Conservation (phyloP, 176 grass and related monocot genomes). For the Cenchrus purpureus region DNA sequence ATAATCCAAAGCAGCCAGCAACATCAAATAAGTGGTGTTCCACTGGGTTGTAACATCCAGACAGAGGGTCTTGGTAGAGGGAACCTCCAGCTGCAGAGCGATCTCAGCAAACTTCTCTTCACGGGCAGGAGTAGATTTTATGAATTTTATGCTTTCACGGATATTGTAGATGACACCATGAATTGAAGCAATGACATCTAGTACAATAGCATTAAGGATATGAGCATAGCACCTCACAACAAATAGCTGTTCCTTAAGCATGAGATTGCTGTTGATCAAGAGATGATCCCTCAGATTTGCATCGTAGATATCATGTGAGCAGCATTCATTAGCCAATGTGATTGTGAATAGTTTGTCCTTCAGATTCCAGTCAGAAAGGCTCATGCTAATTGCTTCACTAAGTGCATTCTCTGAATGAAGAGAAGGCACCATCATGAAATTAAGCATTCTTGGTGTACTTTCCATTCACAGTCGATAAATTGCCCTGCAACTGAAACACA, state of each 20-base stretch:
- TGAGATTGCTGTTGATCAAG: constrained; percentile 78
- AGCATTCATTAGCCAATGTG: too few species aligned
- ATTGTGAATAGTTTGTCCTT: too few species aligned
- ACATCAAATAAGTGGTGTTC: constrained; percentile 90
- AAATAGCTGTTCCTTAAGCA: constrained; percentile 85
- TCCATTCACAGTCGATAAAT: constrained; percentile 51
- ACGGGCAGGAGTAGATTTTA: constrained; percentile 68
- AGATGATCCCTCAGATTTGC: constrained; percentile 82
- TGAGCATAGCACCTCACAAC: constrained; percentile 88
- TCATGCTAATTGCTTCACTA: too few species aligned
- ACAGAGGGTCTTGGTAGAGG: constrained; percentile 69
- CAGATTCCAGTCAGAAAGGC: too few species aligned
- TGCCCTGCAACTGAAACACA: constrained; percentile 79
- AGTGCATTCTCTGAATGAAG: too few species aligned
- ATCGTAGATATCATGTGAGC: constrained; percentile 18
- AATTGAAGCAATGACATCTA: constrained; percentile 86
- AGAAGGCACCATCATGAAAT: constrained; percentile 54
- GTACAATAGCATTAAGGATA: constrained; percentile 66
- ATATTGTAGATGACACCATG: constrained; percentile 88
- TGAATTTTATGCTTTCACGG: constrained; percentile 88
- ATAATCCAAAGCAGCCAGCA: constrained; percentile 83
- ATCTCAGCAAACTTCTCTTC: constrained; percentile 84
- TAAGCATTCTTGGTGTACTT: too few species aligned
- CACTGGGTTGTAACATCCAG: constrained; percentile 89
- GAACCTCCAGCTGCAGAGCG: constrained; percentile 69